These are phyloP conservation scores for Phytopythium kandeliae DNA, from an alignment of 352 stramenopile species.

Conservation along the genomic window DNA sequence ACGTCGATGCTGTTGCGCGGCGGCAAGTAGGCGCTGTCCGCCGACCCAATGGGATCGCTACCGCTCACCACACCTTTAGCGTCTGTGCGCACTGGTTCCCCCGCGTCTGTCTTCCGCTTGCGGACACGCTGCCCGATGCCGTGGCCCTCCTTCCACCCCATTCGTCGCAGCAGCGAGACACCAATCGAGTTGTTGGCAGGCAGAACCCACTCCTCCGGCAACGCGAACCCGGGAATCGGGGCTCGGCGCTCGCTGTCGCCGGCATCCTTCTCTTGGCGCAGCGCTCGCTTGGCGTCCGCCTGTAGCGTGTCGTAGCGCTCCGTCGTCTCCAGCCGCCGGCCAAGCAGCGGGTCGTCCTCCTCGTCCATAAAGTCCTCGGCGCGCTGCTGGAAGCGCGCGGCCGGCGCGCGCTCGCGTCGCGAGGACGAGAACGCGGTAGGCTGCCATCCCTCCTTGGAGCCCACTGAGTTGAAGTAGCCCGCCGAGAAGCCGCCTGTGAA, in stretches of 20 bases:
- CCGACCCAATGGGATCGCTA: constrained; percentile 7
- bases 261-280: constrained; percentile 15
- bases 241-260: constrained; percentile 4
- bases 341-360: constrained; percentile 88
- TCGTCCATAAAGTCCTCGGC: constrained; percentile 94
- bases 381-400: constrained; percentile 35
- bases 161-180: constrained; percentile 71
- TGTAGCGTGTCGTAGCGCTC: constrained; percentile 62
- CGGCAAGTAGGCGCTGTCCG: constrained; percentile 47
- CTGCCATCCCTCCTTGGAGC: constrained; percentile 85
- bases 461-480: constrained; percentile 93
- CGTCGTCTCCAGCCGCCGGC: constrained; percentile 65
- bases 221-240: constrained; percentile 25
- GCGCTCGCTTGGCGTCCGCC: constrained; percentile 18
- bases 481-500: constrained; percentile 93
- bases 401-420: constrained; percentile 26
- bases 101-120: constrained; percentile 28
- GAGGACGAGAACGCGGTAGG: constrained; percentile 83
- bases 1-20: constrained; percentile 53
- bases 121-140: constrained; percentile 74
- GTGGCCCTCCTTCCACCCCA: constrained; percentile 91
- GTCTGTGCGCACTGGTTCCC: constrained; percentile 1
- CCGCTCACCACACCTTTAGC: neutral
- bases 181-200: constrained; percentile 77
- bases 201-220: constrained; percentile 75